Evolutionary conservation across 768 basidiomycete genomes (phyloP), one percentile per base, ranked within the genome.

Genomic region (Pisolithus microcarpus): DNA sequence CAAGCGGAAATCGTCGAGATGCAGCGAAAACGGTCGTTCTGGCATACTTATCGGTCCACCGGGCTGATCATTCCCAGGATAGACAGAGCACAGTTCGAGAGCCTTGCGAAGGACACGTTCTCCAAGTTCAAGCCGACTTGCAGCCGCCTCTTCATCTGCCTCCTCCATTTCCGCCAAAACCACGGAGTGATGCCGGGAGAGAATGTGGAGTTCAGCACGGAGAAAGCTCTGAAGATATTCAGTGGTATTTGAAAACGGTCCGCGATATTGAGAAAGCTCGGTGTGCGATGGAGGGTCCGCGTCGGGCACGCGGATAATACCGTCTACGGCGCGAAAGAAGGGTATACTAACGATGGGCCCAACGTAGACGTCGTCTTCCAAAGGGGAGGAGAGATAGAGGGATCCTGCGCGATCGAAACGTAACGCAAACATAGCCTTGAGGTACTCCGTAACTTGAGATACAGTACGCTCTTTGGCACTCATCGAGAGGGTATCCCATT

Each of bases 61-160:
- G 11, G 39, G 23, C 21, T 34, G 10, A 34, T 34, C 4, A 34
- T 34, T 34, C 2, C 34, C 34, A 11, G 49, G 49, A 24, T 50
- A 50, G 44, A 50, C 28, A 5, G 39, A 19, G 10, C 49, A 50
- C 13, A 50, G 13, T 4, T 34, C 28, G n/a, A 50, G 28, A 44
- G 44, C 49, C 44, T 50, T 47, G 19, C 43, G 24, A 10, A 50
- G 19, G 2, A 18, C 16, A 48, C 44, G 44, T 23, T 50, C 49
- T n/a, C 42, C 49, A 13, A 50, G 44, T 48, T 50, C 49, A 16
- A 50, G 43, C n/a, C 44, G 43, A 34, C 49, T 50, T 16, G 43
- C 39, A 30, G 49, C 38, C 15, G 0, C 13, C 28, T 50, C 46
- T 7, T 31, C 10, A 18, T 46, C 18, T 23, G n/a, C 39, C 18